Evolutionary conservation across 176 grass and related monocot genomes (phyloP).

Genomic region (Echinochloa phyllopogon): DNA sequence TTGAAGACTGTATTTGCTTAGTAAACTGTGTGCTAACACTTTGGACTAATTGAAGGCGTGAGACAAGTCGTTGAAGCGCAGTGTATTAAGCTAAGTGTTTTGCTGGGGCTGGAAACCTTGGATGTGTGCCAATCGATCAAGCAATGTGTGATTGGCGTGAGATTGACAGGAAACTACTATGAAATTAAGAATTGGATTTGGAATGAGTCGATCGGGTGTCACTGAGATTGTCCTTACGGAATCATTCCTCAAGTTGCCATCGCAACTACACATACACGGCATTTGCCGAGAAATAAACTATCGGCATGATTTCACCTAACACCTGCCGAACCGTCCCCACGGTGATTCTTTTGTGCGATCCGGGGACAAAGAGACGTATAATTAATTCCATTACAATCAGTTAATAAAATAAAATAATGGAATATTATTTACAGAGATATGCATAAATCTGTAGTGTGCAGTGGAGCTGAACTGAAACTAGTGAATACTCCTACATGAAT

Average conservation of each 20-base stretch:
- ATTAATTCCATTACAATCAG: background rate
- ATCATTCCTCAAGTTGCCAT: slow-evolving; percentile 26
- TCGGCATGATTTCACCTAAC: slow-evolving; percentile 11
- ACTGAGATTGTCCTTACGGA: slow-evolving; percentile 47
- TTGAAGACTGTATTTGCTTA: background rate
- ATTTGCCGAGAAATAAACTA: slow-evolving; percentile 26
- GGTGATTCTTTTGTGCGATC: slow-evolving; percentile 30
- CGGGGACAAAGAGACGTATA: slow-evolving; percentile 1
- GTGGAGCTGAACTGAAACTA: background rate
- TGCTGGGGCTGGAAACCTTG: background rate
- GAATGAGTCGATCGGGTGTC: slow-evolving; percentile 42
- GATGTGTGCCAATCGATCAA: background rate
- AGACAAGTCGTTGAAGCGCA: background rate
- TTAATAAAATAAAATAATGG: background rate
- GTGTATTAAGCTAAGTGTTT: background rate
- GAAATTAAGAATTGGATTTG: slow-evolving; percentile 27
- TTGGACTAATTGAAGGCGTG: background rate
- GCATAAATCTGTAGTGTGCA: too few species aligned
- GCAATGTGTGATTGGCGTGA: slow-evolving; percentile 18
- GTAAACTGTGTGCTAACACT: background rate
- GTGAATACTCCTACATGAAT: background rate
- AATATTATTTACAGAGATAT: background rate
- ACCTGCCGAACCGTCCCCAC: slow-evolving; percentile 29
- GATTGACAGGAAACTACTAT: slow-evolving; percentile 2
- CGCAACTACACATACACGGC: background rate